Base-by-base conservation (phyloP, 768 basidiomycete genomes). In the Boletus sp. region DNA sequence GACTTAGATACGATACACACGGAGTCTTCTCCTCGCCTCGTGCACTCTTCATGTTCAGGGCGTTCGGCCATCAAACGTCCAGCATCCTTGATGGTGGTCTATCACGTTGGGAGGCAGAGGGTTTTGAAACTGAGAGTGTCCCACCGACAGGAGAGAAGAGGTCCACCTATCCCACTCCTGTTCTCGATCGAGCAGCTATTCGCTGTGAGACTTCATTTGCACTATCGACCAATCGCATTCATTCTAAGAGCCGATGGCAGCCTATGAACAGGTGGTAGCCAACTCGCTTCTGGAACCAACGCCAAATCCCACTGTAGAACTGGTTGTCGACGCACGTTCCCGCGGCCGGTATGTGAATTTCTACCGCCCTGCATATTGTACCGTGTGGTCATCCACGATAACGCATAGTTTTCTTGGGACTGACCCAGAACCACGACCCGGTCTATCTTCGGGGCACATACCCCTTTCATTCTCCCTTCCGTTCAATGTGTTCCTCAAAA, bases 31-130 rank as follows among this genome's bases (percentile, higher is more conserved):
- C 90, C 3, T 83, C 93, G 21, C 95, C 97, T 50, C 83, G 97
- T 54, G 92, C 93, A 2, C 79, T 94, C 41, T 98, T 90, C 77
- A 98, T 92, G 77, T 97, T 98, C 80, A 83, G 89, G 72, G 79
- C 88, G 23, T 93, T 97, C 71, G 91, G 92, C 8, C 97, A 99
- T 70, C 71, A 77, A 32, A 85, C 85, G 41, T 91, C 93, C 8
- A 91, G 89, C 56, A 80, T 98, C 11, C 78, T 99, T 15, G 84
- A 98, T 69, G 97, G 97, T n/a, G 96, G 95, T 19, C 79, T 98
- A 13, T 92, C 90, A 32, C 75, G 81, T 38, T 96, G 91, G 90
- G 75, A 83, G 54, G 79, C 77, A 30, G 84, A 88, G 65, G 84
- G 85, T 19, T 73, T 80, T 15, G 74, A 78, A n/a, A 64, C 82